Percentiles rank a stretch among this genome's conserved stretches.
Conservation (phyloP, 1,284 basidiomycete species). For the Phaffia rhodozyma region DNA sequence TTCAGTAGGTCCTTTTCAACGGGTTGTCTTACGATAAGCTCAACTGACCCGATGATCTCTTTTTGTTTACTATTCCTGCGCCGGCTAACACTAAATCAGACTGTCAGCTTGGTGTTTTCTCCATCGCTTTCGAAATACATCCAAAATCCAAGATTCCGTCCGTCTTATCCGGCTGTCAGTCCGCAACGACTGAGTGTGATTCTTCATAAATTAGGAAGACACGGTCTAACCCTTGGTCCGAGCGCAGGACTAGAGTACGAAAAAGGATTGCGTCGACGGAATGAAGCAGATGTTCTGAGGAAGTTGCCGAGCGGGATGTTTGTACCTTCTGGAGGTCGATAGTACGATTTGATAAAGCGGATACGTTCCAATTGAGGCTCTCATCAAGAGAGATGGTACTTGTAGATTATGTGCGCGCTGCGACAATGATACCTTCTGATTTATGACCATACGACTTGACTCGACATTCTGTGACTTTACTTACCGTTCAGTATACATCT, state of each 20-base stretch:
- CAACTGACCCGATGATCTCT: conserved; percentile 7
- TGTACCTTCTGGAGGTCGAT: no score
- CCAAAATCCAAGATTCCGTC: conserved; percentile 51
- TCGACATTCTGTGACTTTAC: no score
- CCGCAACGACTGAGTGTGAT: conserved; percentile 61
- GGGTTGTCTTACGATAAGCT: conserved; percentile 13
- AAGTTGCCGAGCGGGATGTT: not conserved
- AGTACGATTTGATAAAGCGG: no score
- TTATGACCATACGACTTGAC: no score
- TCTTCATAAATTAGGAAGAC: conserved; percentile 65
- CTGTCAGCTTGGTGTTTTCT: conserved; percentile 58
- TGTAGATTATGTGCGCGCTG: no score
- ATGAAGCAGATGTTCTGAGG: conserved; percentile 54
- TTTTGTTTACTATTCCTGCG: not conserved
- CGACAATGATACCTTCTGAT: no score
- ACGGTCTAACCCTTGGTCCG: conserved; percentile 41
- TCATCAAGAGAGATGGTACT: no score
- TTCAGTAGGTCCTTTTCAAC: conserved; percentile 44
- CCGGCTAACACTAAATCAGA: conserved; percentile 41
- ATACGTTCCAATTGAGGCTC: no score
- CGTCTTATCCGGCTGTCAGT: conserved; percentile 58
- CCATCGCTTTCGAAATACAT: conserved; percentile 69
- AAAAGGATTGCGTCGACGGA: conserved; percentile 55
- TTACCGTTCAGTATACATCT: no score
- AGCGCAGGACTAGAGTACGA: conserved; percentile 48